Evolutionary conservation across 2,329 filamentous ascomycete genomes (phyloP).

Genomic region (Polychaeton citri): DNA sequence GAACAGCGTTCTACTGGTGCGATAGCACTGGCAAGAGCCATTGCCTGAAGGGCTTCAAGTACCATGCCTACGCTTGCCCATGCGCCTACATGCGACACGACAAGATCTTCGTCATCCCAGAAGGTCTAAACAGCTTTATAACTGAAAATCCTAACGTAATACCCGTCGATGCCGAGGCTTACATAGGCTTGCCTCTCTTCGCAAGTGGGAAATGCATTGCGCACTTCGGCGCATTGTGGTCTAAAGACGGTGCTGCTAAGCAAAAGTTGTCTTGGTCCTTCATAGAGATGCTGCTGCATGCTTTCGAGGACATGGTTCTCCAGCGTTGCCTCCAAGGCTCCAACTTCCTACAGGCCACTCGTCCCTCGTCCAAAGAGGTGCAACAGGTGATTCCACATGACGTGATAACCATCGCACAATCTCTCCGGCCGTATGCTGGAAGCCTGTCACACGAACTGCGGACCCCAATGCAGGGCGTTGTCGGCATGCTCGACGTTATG

Average conservation of each 20-base stretch:
- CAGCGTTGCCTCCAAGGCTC: constrained; percentile 43
- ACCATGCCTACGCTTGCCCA: constrained; percentile 51
- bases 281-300: constrained; percentile 54
- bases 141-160: constrained; percentile 48
- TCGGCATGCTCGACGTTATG: constrained; percentile 67
- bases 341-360: constrained; percentile 23
- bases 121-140: constrained; percentile 45
- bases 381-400: constrained; percentile 40
- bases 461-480: constrained; percentile 63
- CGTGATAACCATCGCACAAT: constrained; percentile 46
- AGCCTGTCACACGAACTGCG: constrained; percentile 59
- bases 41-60: constrained; percentile 48
- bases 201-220: constrained; percentile 52
- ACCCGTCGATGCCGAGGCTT: constrained; percentile 50
- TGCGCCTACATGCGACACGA: constrained; percentile 59
- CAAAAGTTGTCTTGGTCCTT: constrained; percentile 50
- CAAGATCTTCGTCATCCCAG: constrained; percentile 55
- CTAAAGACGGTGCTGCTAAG: constrained; percentile 43
- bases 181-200: constrained; percentile 53
- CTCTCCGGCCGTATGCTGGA: constrained; percentile 57
- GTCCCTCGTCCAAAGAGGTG: constrained; percentile 10
- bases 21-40: constrained; percentile 41
- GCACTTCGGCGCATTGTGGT: constrained; percentile 63
- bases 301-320: constrained; percentile 53
- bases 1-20: constrained; percentile 49